Conservation (phyloP, 257 asterid species). For the Scutellaria minor region DNA sequence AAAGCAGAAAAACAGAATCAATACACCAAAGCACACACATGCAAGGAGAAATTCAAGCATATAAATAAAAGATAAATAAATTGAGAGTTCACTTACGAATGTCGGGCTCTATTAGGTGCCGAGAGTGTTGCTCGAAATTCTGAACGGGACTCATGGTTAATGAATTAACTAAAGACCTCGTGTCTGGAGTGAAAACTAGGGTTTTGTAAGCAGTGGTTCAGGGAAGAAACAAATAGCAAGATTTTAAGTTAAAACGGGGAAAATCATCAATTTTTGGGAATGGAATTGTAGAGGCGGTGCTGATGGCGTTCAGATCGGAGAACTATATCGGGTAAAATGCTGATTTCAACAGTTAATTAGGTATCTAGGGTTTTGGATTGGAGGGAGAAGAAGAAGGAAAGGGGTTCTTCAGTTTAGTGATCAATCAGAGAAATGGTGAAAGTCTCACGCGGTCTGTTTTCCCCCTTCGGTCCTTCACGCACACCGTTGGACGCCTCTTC, state of each 20-base stretch:
- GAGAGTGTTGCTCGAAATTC: slow-evolving; percentile 95
- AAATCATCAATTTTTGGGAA: slow-evolving; percentile 19
- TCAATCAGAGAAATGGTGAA: slow-evolving; percentile 13
- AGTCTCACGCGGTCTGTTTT: slow-evolving; percentile 13
- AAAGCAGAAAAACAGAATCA: slow-evolving; percentile 16
- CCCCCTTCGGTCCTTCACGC: slow-evolving; percentile 19
- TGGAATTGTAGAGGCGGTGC: slow-evolving; percentile 20
- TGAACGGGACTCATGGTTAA: slow-evolving; percentile 84
- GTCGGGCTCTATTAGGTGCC: slow-evolving; percentile 74
- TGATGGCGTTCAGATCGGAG: slow-evolving; percentile 4
- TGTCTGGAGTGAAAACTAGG: slow-evolving; percentile 23
- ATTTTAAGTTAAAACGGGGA: not conserved
- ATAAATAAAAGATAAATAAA: not conserved
- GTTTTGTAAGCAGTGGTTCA: slow-evolving; percentile 27
- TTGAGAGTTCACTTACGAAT: slow-evolving; percentile 52
- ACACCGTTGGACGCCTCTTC: not conserved
- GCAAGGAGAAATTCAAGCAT: not conserved
- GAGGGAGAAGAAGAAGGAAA: slow-evolving; percentile 18
- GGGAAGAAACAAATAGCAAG: slow-evolving; percentile 3
- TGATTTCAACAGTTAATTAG: slow-evolving; percentile 14
- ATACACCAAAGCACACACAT: slow-evolving; percentile 14
- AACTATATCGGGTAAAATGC: not conserved
- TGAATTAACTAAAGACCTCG: slow-evolving; percentile 26
- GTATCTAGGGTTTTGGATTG: slow-evolving; percentile 45
- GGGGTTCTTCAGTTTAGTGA: slow-evolving; percentile 32